These are phyloP conservation scores for Actinomucor elegans DNA, from an alignment of 371 early-diverging fungal genomes.

Conservation along the genomic window DNA sequence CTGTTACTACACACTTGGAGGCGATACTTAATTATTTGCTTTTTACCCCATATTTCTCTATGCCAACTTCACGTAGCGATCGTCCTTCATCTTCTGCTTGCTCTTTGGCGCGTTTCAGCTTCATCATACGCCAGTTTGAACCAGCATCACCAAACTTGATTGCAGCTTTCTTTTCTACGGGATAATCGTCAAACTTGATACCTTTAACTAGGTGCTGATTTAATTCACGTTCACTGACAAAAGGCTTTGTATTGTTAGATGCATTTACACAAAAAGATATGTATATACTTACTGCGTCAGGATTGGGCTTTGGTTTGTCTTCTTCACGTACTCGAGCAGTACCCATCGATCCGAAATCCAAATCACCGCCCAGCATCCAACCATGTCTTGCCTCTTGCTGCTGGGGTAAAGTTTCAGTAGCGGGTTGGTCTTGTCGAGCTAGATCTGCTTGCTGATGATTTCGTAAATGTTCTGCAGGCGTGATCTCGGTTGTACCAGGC, in stretches of 20 bases:
- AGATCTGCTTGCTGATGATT: conserved; percentile 10
- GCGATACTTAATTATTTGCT: no score
- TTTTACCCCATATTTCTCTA: conserved; percentile 70
- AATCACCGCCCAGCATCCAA: conserved; percentile 48
- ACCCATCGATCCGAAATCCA: conserved; percentile 48
- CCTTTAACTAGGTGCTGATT: conserved; percentile 52
- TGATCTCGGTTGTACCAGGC: neutral
- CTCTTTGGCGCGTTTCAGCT: conserved; percentile 69
- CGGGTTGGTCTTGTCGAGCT: neutral
- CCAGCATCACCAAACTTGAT: conserved; percentile 72
- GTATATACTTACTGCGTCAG: conserved; percentile 33
- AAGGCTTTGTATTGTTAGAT: conserved; percentile 31
- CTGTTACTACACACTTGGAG: no score
- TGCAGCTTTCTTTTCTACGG: conserved; percentile 30
- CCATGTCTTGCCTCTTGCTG: conserved; percentile 33
- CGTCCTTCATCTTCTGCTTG: conserved; percentile 70
- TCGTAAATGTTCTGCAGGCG: conserved; percentile 18
- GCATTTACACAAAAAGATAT: neutral
- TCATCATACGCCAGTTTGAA: conserved; percentile 83
- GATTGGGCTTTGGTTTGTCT: conserved; percentile 36
- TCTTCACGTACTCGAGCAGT: conserved; percentile 22
- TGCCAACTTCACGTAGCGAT: conserved; percentile 64
- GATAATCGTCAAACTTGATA: conserved; percentile 46
- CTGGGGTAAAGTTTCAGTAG: conserved; percentile 1
- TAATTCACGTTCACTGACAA: conserved; percentile 54